Evolutionary conservation across 805 yeast species (phyloP), one percentile per base, ranked within the genome.

Genomic region (Lachancea kluyveri): DNA sequence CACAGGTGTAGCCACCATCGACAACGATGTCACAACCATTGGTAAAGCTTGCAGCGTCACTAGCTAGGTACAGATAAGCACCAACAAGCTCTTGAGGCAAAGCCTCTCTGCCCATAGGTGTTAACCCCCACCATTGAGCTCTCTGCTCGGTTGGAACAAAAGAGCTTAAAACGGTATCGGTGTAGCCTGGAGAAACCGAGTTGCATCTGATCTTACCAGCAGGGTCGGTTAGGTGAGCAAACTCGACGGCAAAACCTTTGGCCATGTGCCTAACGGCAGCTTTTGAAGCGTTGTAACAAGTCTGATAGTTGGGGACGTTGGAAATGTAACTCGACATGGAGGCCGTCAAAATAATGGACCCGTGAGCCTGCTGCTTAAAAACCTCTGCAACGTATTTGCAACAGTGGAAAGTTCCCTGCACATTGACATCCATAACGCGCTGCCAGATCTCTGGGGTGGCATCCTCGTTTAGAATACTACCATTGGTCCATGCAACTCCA

Each of bases 271-370:
- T 57, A 16, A 82, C 77, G n/a, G 77, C 95, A 24, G 95, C 94
- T 65, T 85, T 86, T 45, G 88, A 82, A n/a, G 86, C 85, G 52
- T 85, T 85, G 65, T 85, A 85, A 28, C 80, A 75, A 14, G 94
- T 81, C 62, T 86, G 95, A 50, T 75, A 67, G 60, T 87, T 90
- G 18, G 96, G 96, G 40, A 76, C 74, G 59, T 86, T 86, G 46
- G 76, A 88, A 48, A 87, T 79, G 62, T 79, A 84, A 14, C 84
- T 95, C 17, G 92, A 80, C 83, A 86, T 86, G 19, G 94, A 82
- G 3, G 94, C 87, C 6, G 95, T 86, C 58, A 82, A 68, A 46
- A 86, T 77, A 46, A 86, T 67, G 17, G 20, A 27, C 5, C 47
- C 47, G 19, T 36, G 63, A 10, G 84, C 82, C 50, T 81, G 85